phyloP scores from a whole-genome alignment of 1,139 yeast species.

The Kurtzmaniella quercitrusa region DNA sequence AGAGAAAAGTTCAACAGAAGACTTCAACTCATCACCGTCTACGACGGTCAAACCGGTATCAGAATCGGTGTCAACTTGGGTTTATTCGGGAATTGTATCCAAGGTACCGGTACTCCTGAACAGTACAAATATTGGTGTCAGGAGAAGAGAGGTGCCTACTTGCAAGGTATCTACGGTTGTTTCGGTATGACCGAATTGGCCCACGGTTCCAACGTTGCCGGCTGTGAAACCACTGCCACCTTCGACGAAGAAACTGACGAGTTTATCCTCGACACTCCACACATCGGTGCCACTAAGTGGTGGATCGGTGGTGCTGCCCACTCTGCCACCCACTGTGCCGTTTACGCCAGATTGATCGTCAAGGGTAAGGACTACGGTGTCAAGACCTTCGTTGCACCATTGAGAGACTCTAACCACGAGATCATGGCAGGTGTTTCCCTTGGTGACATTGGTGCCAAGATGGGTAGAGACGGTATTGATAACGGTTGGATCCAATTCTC shows the following conservation, averaged over 20 bases:
- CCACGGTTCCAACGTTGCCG: conserved; percentile 31
- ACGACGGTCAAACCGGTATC: conserved; percentile 27
- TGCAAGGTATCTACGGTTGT: conserved; percentile 28
- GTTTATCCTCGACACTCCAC: conserved; percentile 30
- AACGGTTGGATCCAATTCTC: conserved; percentile 35
- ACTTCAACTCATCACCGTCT: conserved; percentile 20
- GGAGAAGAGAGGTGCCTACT: conserved; percentile 53
- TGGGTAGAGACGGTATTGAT: conserved; percentile 33
- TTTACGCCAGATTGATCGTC: conserved; percentile 28
- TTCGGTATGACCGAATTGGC: conserved; percentile 35
- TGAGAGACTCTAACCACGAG: conserved; percentile 28
- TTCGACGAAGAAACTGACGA: conserved; percentile 25
- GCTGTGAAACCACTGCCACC: conserved; percentile 32
- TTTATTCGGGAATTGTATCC: conserved; percentile 25
- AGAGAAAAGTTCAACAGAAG: conserved; percentile 24
- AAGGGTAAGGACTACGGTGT: conserved; percentile 31
- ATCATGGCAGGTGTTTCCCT: conserved; percentile 28
- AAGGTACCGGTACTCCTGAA: conserved; percentile 27
- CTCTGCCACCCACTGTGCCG: conserved; percentile 27
- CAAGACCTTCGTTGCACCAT: conserved; percentile 30
- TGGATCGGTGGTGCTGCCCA: conserved; percentile 37
- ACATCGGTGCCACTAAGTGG: conserved; percentile 35
- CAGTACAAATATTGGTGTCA: conserved; percentile 36
- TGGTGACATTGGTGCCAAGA: conserved; percentile 33
- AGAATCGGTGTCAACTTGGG: conserved; percentile 29